Percentiles rank a stretch among this genome's conserved stretches.
These are phyloP conservation scores for Beauveria varroae DNA, from an alignment of 2,329 filamentous ascomycete species.

Conservation along the genomic window DNA sequence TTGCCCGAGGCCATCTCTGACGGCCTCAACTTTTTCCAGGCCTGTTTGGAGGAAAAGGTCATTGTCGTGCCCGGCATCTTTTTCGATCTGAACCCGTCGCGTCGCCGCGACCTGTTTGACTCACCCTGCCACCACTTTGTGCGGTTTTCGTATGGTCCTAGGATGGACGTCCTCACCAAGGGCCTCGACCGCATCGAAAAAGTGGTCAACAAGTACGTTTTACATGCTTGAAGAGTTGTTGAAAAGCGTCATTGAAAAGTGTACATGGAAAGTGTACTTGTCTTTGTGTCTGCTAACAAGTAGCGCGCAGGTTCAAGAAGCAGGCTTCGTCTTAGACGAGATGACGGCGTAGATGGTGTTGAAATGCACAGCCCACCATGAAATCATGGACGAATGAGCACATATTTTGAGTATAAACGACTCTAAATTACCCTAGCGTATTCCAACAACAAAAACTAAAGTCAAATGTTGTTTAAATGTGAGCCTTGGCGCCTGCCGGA, in stretches of 20 bases:
- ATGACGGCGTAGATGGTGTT: background rate
- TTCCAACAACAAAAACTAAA: background rate
- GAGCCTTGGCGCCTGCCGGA: background rate
- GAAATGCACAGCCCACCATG: background rate
- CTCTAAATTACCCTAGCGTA: background rate
- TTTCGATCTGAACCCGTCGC: slow-evolving; percentile 90
- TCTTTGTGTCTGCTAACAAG: slow-evolving; percentile 7
- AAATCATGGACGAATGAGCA: background rate
- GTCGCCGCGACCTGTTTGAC: slow-evolving; percentile 86
- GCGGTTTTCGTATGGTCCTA: slow-evolving; percentile 75
- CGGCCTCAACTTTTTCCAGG: slow-evolving; percentile 94
- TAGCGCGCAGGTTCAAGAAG: slow-evolving; percentile 16
- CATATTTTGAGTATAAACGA: background rate
- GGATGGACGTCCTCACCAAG: slow-evolving; percentile 68
- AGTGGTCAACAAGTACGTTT: slow-evolving; percentile 61
- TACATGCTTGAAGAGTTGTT: background rate
- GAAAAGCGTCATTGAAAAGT: too few species aligned
- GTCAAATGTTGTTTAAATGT: background rate
- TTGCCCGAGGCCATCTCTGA: slow-evolving; percentile 80
- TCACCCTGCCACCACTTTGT: slow-evolving; percentile 91
- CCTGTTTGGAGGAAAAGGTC: slow-evolving; percentile 85
- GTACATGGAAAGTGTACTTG: too few species aligned
- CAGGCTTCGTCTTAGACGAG: slow-evolving; percentile 1
- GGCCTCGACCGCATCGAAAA: slow-evolving; percentile 81
- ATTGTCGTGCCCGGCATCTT: slow-evolving; percentile 97